Base-by-base conservation (phyloP, 2,329 filamentous ascomycete species). In the Hymenoscyphus linearis region DNA sequence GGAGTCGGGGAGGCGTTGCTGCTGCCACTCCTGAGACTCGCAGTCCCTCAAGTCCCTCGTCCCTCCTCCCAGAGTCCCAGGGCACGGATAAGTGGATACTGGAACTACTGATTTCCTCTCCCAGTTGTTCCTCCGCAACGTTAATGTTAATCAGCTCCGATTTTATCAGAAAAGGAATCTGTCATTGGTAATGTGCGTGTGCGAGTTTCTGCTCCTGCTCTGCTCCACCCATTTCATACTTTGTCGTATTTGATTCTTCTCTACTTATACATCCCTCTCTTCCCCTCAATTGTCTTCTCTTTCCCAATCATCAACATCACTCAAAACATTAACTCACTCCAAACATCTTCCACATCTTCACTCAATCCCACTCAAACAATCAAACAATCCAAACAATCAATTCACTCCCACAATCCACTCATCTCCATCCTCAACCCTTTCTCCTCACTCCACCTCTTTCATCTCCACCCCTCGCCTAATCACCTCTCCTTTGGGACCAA, bases 151-250 rank as follows among this genome's bases (percentile, higher is more conserved):
- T 14, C 25, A 25, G 13, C 31, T 22, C 26, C 7, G n/a, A 26
- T 22, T n/a, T 35, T 22, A 31, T 31, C 31, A 12, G 27, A 36
- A 18, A 40, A 25, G 40, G 44, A 27, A 57, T 54, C 47, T 40
- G 14, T 25, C 52, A 55, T 59, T 59, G 58, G 58, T 59, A 61
- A 37, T 59, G 40, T 18, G 44, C 4, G 13, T 36, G 27, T 52
- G 35, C 7, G 40, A 47, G 40, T 47, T 59, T 16, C 16, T 57
- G 31, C 34, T 56, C 31, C 14, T n/a, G 47, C 44, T 52, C 47
- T 31, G 18, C 57, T 52, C 37, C 47, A 31, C 40, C n/a, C 10
- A 35, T 22, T 47, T 22, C 57, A 40, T 16, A 40, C n/a, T 40
- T 14, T 40, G 37, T 9, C 6, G 31, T 31, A 9, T 31, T 31